Conservation (phyloP, 2,329 filamentous ascomycete genomes). For the Talaromyces pinophilus region DNA sequence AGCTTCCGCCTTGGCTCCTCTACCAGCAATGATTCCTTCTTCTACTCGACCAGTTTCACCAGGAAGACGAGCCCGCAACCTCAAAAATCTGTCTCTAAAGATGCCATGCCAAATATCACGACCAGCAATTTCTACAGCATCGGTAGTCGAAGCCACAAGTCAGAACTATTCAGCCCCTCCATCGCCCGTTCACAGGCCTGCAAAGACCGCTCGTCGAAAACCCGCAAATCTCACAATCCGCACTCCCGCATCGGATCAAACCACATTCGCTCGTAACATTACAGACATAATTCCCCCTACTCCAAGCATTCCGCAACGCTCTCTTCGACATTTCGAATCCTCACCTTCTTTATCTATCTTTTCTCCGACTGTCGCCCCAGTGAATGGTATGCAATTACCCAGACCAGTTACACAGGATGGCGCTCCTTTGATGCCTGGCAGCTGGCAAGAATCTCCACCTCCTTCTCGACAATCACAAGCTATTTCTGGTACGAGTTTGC, state of each 20-base stretch:
- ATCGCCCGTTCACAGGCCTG: slow-evolving; percentile 59
- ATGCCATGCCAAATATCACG: slow-evolving; percentile 53
- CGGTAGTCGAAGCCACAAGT: slow-evolving; percentile 47
- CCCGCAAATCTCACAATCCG: slow-evolving; percentile 62
- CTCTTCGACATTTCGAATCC: slow-evolving; percentile 62
- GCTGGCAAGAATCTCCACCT: slow-evolving; percentile 35
- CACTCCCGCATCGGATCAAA: slow-evolving; percentile 54
- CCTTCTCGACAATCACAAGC: slow-evolving; percentile 25
- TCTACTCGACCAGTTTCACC: slow-evolving; percentile 36
- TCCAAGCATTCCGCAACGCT: slow-evolving; percentile 47
- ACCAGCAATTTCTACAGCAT: slow-evolving; percentile 52
- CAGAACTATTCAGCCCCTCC: slow-evolving; percentile 53
- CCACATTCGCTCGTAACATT: slow-evolving; percentile 48
- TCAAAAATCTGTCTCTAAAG: slow-evolving; percentile 65
- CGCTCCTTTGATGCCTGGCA: slow-evolving; percentile 31
- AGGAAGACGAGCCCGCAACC: slow-evolving; percentile 54
- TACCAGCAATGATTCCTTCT: slow-evolving; percentile 8
- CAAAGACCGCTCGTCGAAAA: slow-evolving; percentile 56
- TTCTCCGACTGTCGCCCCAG: slow-evolving; percentile 53
- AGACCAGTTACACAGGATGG: slow-evolving; percentile 39
- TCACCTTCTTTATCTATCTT: slow-evolving; percentile 60
- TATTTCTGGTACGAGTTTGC: slow-evolving; percentile 28
- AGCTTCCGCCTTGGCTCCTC: slow-evolving; percentile 30
- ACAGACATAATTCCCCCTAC: slow-evolving; percentile 60
- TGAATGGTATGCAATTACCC: slow-evolving; percentile 55